phyloP scores from a whole-genome alignment of 2,329 filamentous ascomycete genomes.

The Fusarium pseudonygamai region DNA sequence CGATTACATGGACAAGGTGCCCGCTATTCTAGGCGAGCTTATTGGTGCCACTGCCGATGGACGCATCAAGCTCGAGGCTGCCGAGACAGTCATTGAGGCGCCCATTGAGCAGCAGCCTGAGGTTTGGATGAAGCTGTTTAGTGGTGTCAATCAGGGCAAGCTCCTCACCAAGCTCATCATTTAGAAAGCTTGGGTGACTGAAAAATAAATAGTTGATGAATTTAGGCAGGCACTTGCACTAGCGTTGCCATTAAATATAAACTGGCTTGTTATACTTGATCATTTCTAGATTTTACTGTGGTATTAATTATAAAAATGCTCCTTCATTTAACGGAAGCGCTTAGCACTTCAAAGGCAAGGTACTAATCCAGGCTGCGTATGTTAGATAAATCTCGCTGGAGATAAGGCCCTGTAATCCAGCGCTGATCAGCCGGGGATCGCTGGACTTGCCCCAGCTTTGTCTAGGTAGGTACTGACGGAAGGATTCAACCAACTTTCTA shows the following conservation, averaged over 20 bases:
- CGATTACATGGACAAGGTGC: slow-evolving; percentile 44
- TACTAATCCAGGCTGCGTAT: neutral
- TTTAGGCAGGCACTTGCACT: neutral
- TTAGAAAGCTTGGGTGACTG: neutral
- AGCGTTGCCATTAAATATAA: neutral
- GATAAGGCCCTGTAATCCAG: too few relatives aligned
- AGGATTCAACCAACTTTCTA: neutral
- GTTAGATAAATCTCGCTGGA: too few relatives aligned
- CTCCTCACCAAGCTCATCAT: slow-evolving; percentile 42
- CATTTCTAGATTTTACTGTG: neutral
- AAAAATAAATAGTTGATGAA: neutral
- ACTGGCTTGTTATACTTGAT: neutral
- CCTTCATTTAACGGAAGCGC: neutral
- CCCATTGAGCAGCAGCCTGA: slow-evolving; percentile 42
- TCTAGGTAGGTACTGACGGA: neutral
- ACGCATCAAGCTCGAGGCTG: slow-evolving; percentile 38
- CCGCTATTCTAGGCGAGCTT: slow-evolving; percentile 39
- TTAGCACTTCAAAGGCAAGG: too few relatives aligned
- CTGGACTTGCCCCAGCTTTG: neutral
- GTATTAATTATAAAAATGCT: neutral
- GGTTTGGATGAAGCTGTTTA: slow-evolving; percentile 42
- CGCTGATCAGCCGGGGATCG: neutral
- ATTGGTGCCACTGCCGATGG: slow-evolving; percentile 43
- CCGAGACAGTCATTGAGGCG: slow-evolving; percentile 41
- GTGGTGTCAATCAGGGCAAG: slow-evolving; percentile 43